Evolutionary conservation across 2,329 filamentous ascomycete species (phyloP).

Genomic region (Neopestalotiopsis clavispora): DNA sequence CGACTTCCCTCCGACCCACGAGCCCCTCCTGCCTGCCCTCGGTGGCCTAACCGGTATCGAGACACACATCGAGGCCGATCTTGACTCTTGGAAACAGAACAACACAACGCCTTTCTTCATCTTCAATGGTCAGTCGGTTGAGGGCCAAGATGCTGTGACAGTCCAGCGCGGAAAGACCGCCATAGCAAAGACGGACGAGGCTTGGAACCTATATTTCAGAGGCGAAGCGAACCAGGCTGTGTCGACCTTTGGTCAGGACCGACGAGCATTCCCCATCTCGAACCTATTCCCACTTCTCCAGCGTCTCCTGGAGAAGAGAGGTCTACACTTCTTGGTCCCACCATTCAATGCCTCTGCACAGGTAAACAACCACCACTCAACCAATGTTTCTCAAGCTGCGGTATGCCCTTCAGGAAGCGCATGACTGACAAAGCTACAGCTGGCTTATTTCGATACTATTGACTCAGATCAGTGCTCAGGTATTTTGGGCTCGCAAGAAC

Average conservation of each 20-base stretch:
- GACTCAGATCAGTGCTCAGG: slow-evolving; percentile 73
- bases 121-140: slow-evolving; percentile 85
- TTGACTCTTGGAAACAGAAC: slow-evolving; percentile 72
- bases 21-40: slow-evolving; percentile 87
- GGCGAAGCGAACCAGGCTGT: slow-evolving; percentile 83
- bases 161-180: slow-evolving; percentile 69
- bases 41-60: slow-evolving; percentile 85
- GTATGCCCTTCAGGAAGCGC: too few relatives aligned
- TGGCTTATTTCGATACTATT: slow-evolving; percentile 77
- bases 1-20: slow-evolving; percentile 71
- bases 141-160: slow-evolving; percentile 74
- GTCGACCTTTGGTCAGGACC: slow-evolving; percentile 77
- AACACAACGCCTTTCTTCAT: slow-evolving; percentile 84
- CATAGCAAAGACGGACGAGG: slow-evolving; percentile 73
- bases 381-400: neutral
- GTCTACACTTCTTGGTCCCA: slow-evolving; percentile 78
- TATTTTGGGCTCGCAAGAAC: slow-evolving; percentile 82
- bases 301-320: slow-evolving; percentile 69
- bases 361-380: slow-evolving; percentile 51
- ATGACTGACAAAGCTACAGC: slow-evolving; percentile 46
- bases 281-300: slow-evolving; percentile 80
- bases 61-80: slow-evolving; percentile 75
- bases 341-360: slow-evolving; percentile 89
- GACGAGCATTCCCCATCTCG: slow-evolving; percentile 72
- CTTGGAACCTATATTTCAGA: slow-evolving; percentile 87